Base-by-base conservation (phyloP, 768 basidiomycete genomes). In the Roridomyces roridus region DNA sequence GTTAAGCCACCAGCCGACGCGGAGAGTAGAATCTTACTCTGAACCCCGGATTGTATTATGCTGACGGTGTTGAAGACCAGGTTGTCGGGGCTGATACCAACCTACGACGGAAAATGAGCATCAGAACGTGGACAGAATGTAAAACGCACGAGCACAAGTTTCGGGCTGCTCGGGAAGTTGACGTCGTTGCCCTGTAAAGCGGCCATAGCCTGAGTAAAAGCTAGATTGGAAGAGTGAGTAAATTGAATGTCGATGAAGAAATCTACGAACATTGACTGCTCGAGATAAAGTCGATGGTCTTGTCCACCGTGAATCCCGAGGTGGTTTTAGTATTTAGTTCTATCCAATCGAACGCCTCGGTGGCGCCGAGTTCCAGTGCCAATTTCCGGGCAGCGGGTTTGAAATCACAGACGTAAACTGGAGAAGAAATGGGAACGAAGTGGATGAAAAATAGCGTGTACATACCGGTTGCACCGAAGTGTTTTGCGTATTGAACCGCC, bases 371-470 rank as follows among this genome's bases (percentile, higher is more conserved):
- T 24, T 64, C 46, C 15, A 62, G 15, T 2, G 68, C 65, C 3
- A 69, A 58, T 41, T 62, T 46, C 4, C 66, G 60, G 10, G 66
- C 64, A 2, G 41, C 59, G 6, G 63, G 62, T 39, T 60, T 60
- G 47, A 60, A 57, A 48, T 69, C 68, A 35, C 55, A 53, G 6
- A 62, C 68, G 46, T 61, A 69, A 2, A 69, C 68, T 40, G 55
- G 1, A 35, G n/a, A 31, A 10, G 25, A 1, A 14, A 15, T 40
- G 0, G 21, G 35, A 35, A 5, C 18, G 29, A n/a, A 18, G 35
- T 9, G 18, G 23, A 23, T 12, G 3, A 8, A 15, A 28, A 11
- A 15, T 2, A 28, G 5, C 50, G 6, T 43, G 31, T 34, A 34
- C 31, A 34, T 10, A 61, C 59, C 63, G 11, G 59, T 65, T 20